Evolutionary conservation across 2,329 filamentous ascomycete species (phyloP).

Genomic region (Paraphaeosphaeria minitans): DNA sequence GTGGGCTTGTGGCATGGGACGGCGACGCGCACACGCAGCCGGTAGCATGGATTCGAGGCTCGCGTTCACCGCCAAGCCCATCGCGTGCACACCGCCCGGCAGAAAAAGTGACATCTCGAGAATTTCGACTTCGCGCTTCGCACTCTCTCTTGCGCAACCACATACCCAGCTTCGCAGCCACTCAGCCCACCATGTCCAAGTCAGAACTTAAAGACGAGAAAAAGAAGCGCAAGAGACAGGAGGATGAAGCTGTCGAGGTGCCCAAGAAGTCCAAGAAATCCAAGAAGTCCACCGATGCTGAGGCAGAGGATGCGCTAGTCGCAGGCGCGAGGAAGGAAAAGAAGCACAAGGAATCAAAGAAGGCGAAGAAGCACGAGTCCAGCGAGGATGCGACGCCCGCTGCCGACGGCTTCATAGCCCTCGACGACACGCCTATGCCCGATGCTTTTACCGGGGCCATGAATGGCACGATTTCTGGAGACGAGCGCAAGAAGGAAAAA

Average conservation of each 20-base stretch:
- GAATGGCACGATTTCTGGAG: constrained; percentile 6
- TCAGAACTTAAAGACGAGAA: constrained; percentile 35
- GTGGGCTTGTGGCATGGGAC: constrained; percentile 16
- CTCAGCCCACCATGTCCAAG: constrained; percentile 25
- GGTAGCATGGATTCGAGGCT: not conserved
- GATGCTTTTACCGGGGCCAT: not conserved
- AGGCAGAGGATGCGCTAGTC: constrained; percentile 27
- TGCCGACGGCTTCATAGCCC: not conserved
- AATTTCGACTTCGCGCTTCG: constrained; percentile 15
- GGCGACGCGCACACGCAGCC: not conserved
- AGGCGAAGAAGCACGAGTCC: constrained; percentile 7
- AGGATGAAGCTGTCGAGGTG: constrained; percentile 30
- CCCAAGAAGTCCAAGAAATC: constrained; percentile 41
- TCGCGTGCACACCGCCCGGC: constrained; percentile 17
- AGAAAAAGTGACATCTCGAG: constrained; percentile 22
- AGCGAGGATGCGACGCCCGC: not conserved
- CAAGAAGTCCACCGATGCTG: constrained; percentile 29
- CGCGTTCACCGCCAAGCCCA: constrained; percentile 8
- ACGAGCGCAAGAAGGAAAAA: constrained; percentile 19
- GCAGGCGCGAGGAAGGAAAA: constrained; percentile 24
- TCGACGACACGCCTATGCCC: constrained; percentile 5
- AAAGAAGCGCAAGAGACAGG: constrained; percentile 44
- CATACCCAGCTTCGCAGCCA: constrained; percentile 12
- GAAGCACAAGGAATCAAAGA: constrained; percentile 28
- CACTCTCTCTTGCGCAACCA: constrained; percentile 14